Evolutionary conservation across 176 grass and related monocot species (phyloP).

Genomic region (Eremochloa ophiuroides): DNA sequence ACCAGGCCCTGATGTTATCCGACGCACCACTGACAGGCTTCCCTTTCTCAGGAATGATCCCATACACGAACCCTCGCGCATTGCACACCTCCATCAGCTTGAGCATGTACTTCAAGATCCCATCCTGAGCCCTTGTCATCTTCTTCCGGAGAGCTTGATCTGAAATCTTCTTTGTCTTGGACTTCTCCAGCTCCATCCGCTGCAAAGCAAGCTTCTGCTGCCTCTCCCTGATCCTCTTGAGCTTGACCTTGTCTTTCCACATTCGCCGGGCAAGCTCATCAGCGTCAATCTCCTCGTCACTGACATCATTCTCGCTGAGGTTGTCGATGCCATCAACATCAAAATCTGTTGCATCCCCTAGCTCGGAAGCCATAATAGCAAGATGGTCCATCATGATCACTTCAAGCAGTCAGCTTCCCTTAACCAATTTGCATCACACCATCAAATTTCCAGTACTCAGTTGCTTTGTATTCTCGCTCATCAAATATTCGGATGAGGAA

Average conservation of each 20-base stretch:
- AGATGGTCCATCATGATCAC: conserved; percentile 49
- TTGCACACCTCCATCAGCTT: conserved; percentile 65
- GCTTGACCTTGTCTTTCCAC: conserved; percentile 89
- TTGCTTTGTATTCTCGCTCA: neutral
- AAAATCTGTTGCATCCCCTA: conserved; percentile 58
- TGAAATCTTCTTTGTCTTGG: conserved; percentile 56
- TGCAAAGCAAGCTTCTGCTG: conserved; percentile 44
- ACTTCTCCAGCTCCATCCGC: conserved; percentile 29
- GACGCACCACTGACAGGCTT: conserved; percentile 53
- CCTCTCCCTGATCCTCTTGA: conserved; percentile 79
- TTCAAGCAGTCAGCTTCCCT: neutral
- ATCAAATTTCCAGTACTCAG: neutral
- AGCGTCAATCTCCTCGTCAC: conserved; percentile 82
- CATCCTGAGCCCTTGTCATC: conserved; percentile 81
- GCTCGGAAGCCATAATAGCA: conserved; percentile 34
- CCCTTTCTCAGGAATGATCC: conserved; percentile 46
- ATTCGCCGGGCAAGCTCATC: conserved; percentile 74
- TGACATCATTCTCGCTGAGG: conserved; percentile 86
- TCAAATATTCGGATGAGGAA: neutral
- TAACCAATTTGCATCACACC: neutral
- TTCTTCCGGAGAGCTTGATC: conserved; percentile 82
- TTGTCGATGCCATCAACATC: conserved; percentile 56
- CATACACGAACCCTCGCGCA: conserved; percentile 42
- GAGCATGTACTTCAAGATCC: conserved; percentile 94
- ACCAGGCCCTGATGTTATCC: conserved; percentile 59